phyloP scores from a whole-genome alignment of 495 filamentous ascomycete species.

The Podospora anserina region DNA sequence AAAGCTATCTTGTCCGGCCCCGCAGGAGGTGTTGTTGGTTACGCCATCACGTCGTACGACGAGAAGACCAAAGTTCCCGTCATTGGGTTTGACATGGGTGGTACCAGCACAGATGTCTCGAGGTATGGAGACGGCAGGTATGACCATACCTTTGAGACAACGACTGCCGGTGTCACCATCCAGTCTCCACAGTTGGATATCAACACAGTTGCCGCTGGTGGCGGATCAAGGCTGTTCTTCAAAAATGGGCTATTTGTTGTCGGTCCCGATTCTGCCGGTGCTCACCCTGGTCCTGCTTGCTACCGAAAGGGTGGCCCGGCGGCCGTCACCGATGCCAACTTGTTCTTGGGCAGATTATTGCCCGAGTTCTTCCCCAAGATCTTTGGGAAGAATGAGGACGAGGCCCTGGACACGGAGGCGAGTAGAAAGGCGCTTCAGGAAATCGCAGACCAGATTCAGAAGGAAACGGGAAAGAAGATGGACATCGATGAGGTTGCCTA shows the following conservation, averaged over 20 bases:
- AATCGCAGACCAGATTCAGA: constrained; percentile 74
- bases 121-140: constrained; percentile 84
- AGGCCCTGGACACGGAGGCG: constrained; percentile 75
- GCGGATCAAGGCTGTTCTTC: constrained; percentile 85
- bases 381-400: constrained; percentile 87
- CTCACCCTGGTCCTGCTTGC: constrained; percentile 90
- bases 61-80: constrained; percentile 80
- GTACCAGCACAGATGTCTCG: constrained; percentile 92
- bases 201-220: constrained; percentile 94
- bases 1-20: constrained; percentile 76
- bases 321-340: constrained; percentile 91
- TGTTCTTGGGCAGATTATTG: constrained; percentile 80
- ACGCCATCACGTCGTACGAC: constrained; percentile 91
- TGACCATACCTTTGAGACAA: constrained; percentile 97
- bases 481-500: constrained; percentile 85
- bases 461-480: constrained; percentile 65
- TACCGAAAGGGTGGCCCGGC: constrained; percentile 92
- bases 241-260: constrained; percentile 95
- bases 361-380: constrained; percentile 98
- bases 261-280: constrained; percentile 88
- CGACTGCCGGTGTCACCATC: constrained; percentile 91
- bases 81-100: constrained; percentile 95
- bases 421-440: constrained; percentile 75
- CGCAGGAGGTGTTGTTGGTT: constrained; percentile 84
- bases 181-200: constrained; percentile 96